These are phyloP conservation scores for Novymonas esmeraldas DNA, from an alignment of 208 protist species.

Conservation along the genomic window DNA sequence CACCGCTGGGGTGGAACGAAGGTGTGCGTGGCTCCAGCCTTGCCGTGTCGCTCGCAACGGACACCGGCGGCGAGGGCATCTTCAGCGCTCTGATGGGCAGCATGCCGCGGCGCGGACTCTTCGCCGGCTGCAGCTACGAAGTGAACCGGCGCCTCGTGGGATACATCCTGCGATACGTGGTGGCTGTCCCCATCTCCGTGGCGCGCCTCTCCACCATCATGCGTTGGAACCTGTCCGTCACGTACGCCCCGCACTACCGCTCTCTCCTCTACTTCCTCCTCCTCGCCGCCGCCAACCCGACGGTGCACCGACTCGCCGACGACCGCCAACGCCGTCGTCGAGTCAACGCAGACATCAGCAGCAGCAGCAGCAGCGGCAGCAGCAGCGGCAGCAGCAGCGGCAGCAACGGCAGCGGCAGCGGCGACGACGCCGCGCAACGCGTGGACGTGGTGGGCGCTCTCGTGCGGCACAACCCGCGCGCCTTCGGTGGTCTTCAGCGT, in stretches of 20 bases:
- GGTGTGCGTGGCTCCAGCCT: slow-evolving; percentile 2
- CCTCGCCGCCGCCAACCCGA: slow-evolving; percentile 34
- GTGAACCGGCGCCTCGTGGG: slow-evolving; percentile 12
- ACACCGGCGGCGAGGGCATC: slow-evolving; percentile 7
- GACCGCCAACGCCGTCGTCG: slow-evolving; percentile 28
- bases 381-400: slow-evolving; percentile 2
- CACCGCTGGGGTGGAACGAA: slow-evolving; percentile 34
- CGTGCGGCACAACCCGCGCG: background rate
- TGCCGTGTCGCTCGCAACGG: slow-evolving; percentile 2
- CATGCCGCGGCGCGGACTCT: slow-evolving; percentile 7
- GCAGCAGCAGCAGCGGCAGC: slow-evolving; percentile 3
- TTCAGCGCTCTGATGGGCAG: background rate
- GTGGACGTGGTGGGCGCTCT: background rate
- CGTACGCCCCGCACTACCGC: slow-evolving; percentile 40
- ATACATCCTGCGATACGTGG: slow-evolving; percentile 27
- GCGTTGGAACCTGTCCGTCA: slow-evolving; percentile 45
- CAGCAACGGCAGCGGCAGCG: no score
- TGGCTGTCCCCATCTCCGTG: slow-evolving; percentile 47
- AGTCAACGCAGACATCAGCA: slow-evolving; percentile 9
- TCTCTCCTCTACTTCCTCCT: slow-evolving; percentile 63
- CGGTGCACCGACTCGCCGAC: slow-evolving; percentile 33
- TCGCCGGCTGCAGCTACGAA: slow-evolving; percentile 12
- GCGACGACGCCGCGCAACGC: no score
- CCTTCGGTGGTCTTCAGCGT: slow-evolving; percentile 14
- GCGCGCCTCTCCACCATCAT: slow-evolving; percentile 45